These are phyloP conservation scores for Rhodotorula sp. DNA, from an alignment of 1,284 basidiomycete genomes.

Conservation along the genomic window DNA sequence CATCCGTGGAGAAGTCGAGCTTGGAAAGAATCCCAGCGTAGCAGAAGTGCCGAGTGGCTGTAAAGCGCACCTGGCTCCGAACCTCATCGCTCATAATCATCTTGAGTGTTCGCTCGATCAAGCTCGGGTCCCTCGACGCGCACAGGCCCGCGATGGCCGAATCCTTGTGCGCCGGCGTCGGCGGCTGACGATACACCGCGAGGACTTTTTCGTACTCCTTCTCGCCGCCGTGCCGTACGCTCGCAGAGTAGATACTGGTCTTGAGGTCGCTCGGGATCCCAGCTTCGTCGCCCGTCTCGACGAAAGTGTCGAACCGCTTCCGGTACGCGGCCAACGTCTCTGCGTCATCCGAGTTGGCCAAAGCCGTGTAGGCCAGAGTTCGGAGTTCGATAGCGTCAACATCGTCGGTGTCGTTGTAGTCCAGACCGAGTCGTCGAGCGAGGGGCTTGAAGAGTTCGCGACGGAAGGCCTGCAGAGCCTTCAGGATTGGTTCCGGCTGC, in stretches of 20 bases:
- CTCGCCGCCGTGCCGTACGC: constrained; percentile 70
- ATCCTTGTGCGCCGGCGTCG: constrained; percentile 54
- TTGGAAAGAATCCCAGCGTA: too few species aligned
- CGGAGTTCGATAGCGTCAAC: constrained; percentile 73
- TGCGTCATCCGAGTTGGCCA: constrained; percentile 58
- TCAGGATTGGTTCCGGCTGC: constrained; percentile 61
- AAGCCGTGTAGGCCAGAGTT: constrained; percentile 65
- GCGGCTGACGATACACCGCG: constrained; percentile 69
- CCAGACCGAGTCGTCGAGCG: constrained; percentile 76
- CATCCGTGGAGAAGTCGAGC: too few species aligned
- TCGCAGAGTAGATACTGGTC: constrained; percentile 51
- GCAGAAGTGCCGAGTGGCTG: background rate
- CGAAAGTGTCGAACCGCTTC: constrained; percentile 69
- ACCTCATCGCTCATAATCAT: constrained; percentile 46
- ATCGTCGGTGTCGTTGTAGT: constrained; percentile 67
- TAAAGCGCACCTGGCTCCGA: constrained; percentile 42
- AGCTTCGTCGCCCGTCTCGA: constrained; percentile 72
- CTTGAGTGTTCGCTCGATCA: constrained; percentile 48
- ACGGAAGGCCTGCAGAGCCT: constrained; percentile 57
- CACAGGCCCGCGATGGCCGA: constrained; percentile 50
- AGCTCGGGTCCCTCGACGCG: constrained; percentile 42
- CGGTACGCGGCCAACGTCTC: constrained; percentile 71
- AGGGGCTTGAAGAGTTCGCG: constrained; percentile 68
- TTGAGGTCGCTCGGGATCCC: constrained; percentile 62
- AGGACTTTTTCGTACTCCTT: constrained; percentile 71